Evolutionary conservation across 495 filamentous ascomycete genomes (phyloP).

Genomic region (Daldinia loculata): DNA sequence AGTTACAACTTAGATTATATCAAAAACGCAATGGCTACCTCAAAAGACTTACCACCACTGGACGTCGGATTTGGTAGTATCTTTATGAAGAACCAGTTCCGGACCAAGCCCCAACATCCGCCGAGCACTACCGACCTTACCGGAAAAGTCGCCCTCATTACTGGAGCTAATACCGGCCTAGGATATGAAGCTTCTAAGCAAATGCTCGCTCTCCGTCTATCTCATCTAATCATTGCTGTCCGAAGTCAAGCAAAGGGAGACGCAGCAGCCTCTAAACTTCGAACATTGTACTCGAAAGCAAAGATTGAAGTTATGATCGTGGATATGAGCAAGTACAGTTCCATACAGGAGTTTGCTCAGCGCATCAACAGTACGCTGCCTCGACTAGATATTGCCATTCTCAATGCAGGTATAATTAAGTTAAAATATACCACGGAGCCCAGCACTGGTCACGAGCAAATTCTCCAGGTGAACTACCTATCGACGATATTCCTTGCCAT

Average conservation of each 20-base stretch:
- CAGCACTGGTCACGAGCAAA: constrained; percentile 58
- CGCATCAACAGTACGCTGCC: constrained; percentile 47
- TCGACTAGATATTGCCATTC: constrained; percentile 59
- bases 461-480: constrained; percentile 59
- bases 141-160: constrained; percentile 58
- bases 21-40: constrained; percentile 16
- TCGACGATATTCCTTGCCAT: constrained; percentile 59
- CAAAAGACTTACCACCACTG: constrained; percentile 27
- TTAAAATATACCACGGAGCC: constrained; percentile 42
- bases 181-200: constrained; percentile 59
- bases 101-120: constrained; percentile 41
- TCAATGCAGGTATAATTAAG: constrained; percentile 61
- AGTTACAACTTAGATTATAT: neutral
- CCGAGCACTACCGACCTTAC: constrained; percentile 39
- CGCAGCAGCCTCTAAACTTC: constrained; percentile 50
- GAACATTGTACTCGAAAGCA: constrained; percentile 45
- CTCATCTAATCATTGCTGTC: constrained; percentile 63
- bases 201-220: constrained; percentile 56
- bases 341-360: constrained; percentile 55
- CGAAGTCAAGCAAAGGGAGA: constrained; percentile 60
- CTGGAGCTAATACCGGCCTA: constrained; percentile 58
- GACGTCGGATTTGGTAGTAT: constrained; percentile 25
- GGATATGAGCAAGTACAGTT: constrained; percentile 59
- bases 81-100: constrained; percentile 48
- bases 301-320: constrained; percentile 64